Base-by-base conservation (phyloP, 192 early-diverging fungal genomes). In the Coemansia sp. region DNA sequence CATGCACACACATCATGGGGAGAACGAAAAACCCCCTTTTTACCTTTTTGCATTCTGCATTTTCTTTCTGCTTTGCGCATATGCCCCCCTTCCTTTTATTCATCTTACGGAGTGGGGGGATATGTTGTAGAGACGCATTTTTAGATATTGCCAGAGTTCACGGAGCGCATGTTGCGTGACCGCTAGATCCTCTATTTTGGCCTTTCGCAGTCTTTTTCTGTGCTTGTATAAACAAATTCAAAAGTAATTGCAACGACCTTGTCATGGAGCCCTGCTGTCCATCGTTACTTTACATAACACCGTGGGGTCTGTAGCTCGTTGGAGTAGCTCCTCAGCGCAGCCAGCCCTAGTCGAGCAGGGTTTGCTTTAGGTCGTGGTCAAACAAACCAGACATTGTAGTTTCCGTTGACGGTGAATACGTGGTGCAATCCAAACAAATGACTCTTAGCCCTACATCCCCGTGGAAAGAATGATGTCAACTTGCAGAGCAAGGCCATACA, bases 141-240 rank as follows among this genome's bases (percentile, higher is more conserved):
- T 29, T 29, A 1, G 29, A 29, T 29, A 29, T 29, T 2, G 29
- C 29, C 29, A 29, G 29, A 29, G 29, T 3, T 3, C 29, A 29
- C 29, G 29, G 1, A 29, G 29, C 29, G 29, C 29, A 29, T 29
- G 29, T 29, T 29, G 29, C 3, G 29, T 65, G 63, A 56, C 63
- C 55, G 63, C 33, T 55, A 65, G 20, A 55, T 36, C 19, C 6
- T 63, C 9, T 46, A 35, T 20, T 63, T 40, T 46, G 45, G 29
- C 29, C 19, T 38, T 38, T 38, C 19, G 20, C 25, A 54, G 22
- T 6, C 11, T 40, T 43, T 55, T 65, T 33, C 10, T 55, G 63
- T 65, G 41, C 22, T 65, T 22, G 55, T 56, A 55, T 63, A 34
- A 11, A 52, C 14, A 36, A 38, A 6, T 52, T 29, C 29, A 29